Conservation (phyloP, 2,329 filamentous ascomycete genomes). For the Colletotrichum eremochloae region DNA sequence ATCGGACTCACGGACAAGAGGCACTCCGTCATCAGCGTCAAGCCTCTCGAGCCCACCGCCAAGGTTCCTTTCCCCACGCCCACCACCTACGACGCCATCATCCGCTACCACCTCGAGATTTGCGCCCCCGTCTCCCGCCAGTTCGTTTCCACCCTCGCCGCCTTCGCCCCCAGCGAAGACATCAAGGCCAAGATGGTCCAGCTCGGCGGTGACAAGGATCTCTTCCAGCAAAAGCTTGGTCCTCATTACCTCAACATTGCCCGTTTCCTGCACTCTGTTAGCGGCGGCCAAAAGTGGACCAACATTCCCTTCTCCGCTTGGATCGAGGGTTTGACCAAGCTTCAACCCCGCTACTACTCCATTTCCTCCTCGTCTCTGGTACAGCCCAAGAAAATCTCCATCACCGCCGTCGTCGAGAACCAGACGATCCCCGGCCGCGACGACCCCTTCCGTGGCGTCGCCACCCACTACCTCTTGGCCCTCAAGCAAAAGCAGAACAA, state of each 20-base stretch:
- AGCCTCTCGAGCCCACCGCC: conserved; percentile 92
- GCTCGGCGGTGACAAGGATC: conserved; percentile 93
- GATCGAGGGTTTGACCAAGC: conserved; percentile 92
- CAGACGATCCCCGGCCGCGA: conserved; percentile 81
- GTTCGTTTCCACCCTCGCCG: conserved; percentile 87
- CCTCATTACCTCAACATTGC: conserved; percentile 90
- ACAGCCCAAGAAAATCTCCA: conserved; percentile 93
- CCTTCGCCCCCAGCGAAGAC: conserved; percentile 88
- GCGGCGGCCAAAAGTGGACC: conserved; percentile 81
- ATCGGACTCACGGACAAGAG: conserved; percentile 83
- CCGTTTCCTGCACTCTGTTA: conserved; percentile 81
- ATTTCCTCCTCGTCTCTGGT: conserved; percentile 97
- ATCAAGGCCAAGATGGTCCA: conserved; percentile 90
- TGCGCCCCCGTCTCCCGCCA: conserved; percentile 96
- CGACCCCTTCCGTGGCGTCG: conserved; percentile 89
- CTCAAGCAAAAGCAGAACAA: conserved; percentile 97
- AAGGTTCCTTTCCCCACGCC: conserved; percentile 98
- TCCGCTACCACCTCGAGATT: conserved; percentile 97
- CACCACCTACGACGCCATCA: conserved; percentile 93
- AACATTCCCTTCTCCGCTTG: conserved; percentile 93
- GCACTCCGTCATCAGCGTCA: conserved; percentile 86
- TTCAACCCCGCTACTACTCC: conserved; percentile 98
- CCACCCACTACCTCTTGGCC: conserved; percentile 95
- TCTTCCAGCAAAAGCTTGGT: conserved; percentile 89
- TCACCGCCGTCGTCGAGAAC: conserved; percentile 94